These are phyloP conservation scores for Melampsora americana DNA, from an alignment of 1,284 basidiomycete genomes.

Conservation along the genomic window DNA sequence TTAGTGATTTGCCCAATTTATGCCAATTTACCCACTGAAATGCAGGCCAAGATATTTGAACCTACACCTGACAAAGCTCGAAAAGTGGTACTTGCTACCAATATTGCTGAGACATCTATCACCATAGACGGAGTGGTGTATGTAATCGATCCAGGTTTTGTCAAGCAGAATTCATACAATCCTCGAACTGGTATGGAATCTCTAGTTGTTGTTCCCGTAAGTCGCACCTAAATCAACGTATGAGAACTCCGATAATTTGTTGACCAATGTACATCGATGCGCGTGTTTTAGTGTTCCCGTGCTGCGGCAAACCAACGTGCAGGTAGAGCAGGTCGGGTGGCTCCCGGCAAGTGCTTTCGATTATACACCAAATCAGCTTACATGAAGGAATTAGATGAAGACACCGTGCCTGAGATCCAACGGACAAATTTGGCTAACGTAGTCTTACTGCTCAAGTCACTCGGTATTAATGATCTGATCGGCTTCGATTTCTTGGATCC, in stretches of 20 bases:
- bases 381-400: conserved; percentile 63
- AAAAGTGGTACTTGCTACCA: conserved; percentile 91
- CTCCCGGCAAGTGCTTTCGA: conserved; percentile 96
- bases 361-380: conserved; percentile 66
- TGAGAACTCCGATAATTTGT: not conserved
- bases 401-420: conserved; percentile 64
- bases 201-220: conserved; percentile 82
- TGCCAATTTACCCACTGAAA: conserved; percentile 93
- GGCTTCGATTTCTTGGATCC: conserved; percentile 66
- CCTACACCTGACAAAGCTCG: conserved; percentile 92
- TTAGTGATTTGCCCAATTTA: conserved; percentile 96
- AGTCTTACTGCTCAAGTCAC: conserved; percentile 63
- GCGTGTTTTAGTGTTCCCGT: conserved; percentile 79
- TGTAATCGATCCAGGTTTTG: conserved; percentile 95
- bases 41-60: conserved; percentile 99
- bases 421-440: conserved; percentile 60
- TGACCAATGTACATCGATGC: conserved; percentile 4
- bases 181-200: conserved; percentile 95
- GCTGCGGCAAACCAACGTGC: conserved; percentile 96
- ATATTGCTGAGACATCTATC: conserved; percentile 97
- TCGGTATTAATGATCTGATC: conserved; percentile 65
- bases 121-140: conserved; percentile 97
- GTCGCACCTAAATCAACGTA: conserved; percentile 51
- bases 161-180: conserved; percentile 96
- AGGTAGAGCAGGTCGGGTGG: conserved; percentile 93